Base-by-base conservation (phyloP, 2,329 filamentous ascomycete genomes). In the Nothophoma quercina region DNA sequence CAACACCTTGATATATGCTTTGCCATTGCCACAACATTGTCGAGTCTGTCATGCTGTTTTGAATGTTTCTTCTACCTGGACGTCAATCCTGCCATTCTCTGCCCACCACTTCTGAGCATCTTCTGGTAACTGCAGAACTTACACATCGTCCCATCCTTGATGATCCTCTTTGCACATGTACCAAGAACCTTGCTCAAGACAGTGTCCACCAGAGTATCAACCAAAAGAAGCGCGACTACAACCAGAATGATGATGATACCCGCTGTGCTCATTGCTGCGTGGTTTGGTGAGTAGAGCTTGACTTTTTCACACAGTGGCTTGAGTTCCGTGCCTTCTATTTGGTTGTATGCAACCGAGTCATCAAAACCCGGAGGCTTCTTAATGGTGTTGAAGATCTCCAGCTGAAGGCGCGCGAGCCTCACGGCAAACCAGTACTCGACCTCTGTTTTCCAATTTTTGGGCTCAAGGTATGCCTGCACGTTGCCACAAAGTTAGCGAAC, bases 121-220 rank as follows among this genome's bases (percentile, higher is more conserved):
- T 15, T 43, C 30, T 18, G 38, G 22, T 12, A 44, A 28, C n/a
- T 32, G 29, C 22, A 51, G 18, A 38, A 38, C 44, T 18, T 52
- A 41, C 15, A 52, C 18, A 9, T 13, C 9, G n/a, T 52, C 25
- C 41, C 28, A 30, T 30, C 28, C 10, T 30, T 30, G 9, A n/a
- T 12, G 7, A 30, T 6, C 8, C n/a, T 10, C 28, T n/a, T 30
- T 12, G 28, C 28, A 7, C 28, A 30, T 12, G 9, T 23, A 28
- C 21, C 28, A 4, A 10, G 30, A 3, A 33, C n/a, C 30, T 10
- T 4, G 30, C 30, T 10, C 9, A 33, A 16, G 4, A 33, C 15
- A 4, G 10, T 10, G 5, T 16, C 15, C 15, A 33, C 15, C 3
- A 33, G 3, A 33, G 4, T 33, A 6, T 15, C n/a, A 4, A 33